Percentiles rank a stretch among this genome's conserved stretches.
Evolutionary conservation across 225 moss, liverwort and hornwort species (phyloP).

Genomic region (Physcomitrellopsis africana): DNA sequence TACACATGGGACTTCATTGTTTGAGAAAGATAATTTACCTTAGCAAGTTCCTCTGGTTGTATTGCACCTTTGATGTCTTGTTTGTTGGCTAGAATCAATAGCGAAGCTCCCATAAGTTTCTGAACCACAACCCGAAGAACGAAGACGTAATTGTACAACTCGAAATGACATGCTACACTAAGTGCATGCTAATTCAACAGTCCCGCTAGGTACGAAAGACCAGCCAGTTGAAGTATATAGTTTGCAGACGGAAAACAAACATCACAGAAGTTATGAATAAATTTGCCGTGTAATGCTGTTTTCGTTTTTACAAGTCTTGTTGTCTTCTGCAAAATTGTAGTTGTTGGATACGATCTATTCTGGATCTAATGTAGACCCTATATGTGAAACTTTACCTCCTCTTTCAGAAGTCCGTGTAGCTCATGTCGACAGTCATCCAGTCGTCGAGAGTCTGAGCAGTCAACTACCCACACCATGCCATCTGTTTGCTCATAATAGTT

Average conservation of each 20-base stretch:
- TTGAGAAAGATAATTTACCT: conserved; percentile 45
- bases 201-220: conserved; percentile 8
- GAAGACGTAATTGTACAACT: conserved; percentile 14
- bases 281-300: no score
- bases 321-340: no score
- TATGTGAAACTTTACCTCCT: conserved; percentile 60
- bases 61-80: conserved; percentile 95
- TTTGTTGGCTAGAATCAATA: conserved; percentile 92
- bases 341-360: no score
- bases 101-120: conserved; percentile 90
- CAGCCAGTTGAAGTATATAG: background rate
- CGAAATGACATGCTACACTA: conserved; percentile 7
- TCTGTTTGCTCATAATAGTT: conserved; percentile 99
- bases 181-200: background rate
- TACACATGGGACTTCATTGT: background rate
- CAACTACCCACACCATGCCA: conserved; percentile 99
- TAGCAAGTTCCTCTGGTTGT: conserved; percentile 79
- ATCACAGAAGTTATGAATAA: background rate
- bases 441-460: conserved; percentile 87
- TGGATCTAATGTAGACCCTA: no score
- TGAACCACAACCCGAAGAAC: conserved; percentile 40
- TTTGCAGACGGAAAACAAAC: background rate
- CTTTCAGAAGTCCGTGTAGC: conserved; percentile 87
- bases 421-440: conserved; percentile 90
- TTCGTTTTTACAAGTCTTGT: no score